Conservation (phyloP, 2,329 filamentous ascomycete genomes). For the Aspergillus ustus region DNA sequence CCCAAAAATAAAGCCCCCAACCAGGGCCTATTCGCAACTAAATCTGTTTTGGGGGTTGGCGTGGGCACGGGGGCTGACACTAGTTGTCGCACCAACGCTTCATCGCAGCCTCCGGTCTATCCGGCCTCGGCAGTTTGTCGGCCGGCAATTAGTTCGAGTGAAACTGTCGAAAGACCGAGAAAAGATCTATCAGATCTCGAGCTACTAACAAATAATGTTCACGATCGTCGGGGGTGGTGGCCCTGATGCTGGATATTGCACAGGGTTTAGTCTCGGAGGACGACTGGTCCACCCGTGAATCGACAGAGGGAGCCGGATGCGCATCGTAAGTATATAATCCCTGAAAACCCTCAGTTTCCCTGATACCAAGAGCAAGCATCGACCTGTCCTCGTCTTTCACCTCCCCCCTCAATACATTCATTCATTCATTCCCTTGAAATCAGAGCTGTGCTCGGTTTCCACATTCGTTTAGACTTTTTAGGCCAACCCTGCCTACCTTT, state of each 20-base stretch:
- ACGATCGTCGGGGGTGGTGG: not conserved
- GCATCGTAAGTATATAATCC: not conserved
- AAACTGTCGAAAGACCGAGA: not conserved
- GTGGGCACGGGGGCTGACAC: not conserved
- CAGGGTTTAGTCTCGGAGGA: not conserved
- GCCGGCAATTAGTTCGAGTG: not conserved
- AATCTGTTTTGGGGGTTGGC: not conserved
- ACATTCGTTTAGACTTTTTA: not conserved
- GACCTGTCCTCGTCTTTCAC: not conserved
- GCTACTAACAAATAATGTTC: not conserved
- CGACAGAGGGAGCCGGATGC: not conserved
- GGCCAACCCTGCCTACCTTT: not conserved
- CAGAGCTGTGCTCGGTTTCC: slow-evolving; percentile 8
- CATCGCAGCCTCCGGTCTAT: not conserved
- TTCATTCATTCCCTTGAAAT: slow-evolving; percentile 3
- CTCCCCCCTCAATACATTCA: not conserved
- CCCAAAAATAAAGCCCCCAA: not conserved
- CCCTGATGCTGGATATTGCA: not conserved
- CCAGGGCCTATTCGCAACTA: not conserved
- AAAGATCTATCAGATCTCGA: not conserved
- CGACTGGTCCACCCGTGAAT: not conserved
- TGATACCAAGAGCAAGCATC: not conserved
- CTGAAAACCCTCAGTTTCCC: not conserved
- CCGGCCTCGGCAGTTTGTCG: not conserved
- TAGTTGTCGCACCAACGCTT: not conserved